phyloP scores from a whole-genome alignment of 2,329 filamentous ascomycete genomes.

The Cytospora chrysosperma region DNA sequence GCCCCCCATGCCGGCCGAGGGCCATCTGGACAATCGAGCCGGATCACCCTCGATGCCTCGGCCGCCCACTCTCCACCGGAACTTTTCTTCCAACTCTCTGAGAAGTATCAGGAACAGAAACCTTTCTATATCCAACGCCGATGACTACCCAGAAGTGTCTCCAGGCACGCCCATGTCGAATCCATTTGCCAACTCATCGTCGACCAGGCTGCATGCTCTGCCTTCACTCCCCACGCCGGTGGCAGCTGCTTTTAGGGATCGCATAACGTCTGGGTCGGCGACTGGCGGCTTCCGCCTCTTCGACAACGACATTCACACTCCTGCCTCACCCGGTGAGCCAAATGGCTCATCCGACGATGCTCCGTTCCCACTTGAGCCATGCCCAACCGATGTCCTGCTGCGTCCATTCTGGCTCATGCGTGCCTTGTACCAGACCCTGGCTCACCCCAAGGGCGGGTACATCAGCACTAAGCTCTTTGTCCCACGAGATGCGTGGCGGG shows the following conservation, averaged over 20 bases:
- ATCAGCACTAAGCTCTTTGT: slow-evolving; percentile 89
- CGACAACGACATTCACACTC: slow-evolving; percentile 76
- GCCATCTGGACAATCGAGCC: slow-evolving; percentile 42
- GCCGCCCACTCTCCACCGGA: slow-evolving; percentile 56
- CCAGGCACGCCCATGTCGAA: slow-evolving; percentile 73
- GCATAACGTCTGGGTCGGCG: slow-evolving; percentile 54
- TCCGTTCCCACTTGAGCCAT: slow-evolving; percentile 82
- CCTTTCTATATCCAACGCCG: slow-evolving; percentile 62
- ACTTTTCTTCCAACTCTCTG: slow-evolving; percentile 68
- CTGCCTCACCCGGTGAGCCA: slow-evolving; percentile 61
- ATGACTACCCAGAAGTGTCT: slow-evolving; percentile 65
- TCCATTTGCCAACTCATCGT: slow-evolving; percentile 53
- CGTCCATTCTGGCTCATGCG: slow-evolving; percentile 98
- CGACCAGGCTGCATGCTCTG: slow-evolving; percentile 53
- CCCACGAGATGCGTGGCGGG: slow-evolving; percentile 88
- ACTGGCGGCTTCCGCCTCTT: slow-evolving; percentile 77
- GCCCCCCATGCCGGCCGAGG: slow-evolving; percentile 34
- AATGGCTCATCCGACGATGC: slow-evolving; percentile 56
- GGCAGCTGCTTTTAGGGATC: slow-evolving; percentile 59
- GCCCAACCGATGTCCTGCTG: slow-evolving; percentile 83
- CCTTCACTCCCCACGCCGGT: slow-evolving; percentile 69
- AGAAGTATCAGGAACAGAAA: slow-evolving; percentile 73
- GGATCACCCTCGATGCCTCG: slow-evolving; percentile 53
- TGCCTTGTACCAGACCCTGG: slow-evolving; percentile 86
- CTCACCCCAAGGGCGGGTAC: slow-evolving; percentile 88